Evolutionary conservation across 1,284 basidiomycete genomes (phyloP), one percentile per base, ranked within the genome.

Genomic region (Porphyrellus sp.): DNA sequence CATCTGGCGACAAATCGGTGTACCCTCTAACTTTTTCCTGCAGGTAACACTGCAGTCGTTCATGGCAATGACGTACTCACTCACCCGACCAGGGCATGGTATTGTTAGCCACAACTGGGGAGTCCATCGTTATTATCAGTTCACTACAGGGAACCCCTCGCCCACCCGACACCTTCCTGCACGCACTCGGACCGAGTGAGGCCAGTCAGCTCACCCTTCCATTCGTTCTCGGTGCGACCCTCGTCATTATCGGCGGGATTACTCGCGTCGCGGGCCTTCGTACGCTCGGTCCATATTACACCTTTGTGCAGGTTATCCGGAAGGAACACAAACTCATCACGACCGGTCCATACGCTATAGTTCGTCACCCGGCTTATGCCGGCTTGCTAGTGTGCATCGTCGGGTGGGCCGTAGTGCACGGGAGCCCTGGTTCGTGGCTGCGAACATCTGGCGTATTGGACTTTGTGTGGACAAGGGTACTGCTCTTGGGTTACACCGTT

Each of bases 341-440:
- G 8, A 40, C 16, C 2, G 62, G 62, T 2, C 60, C 58, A 3
- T 63, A 64, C 25, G 37, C 51, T 0, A 13, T 60, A 23, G 49
- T 66, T 2, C 60, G 64, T 0, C 64, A 64, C 8, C 64, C 63
- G 0, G 46, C 52, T 13, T 64, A 64, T 9, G 20, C 41, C 8
- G 53, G 53, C 4, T 4, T 53, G 18, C 8, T 51, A 1, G 20
- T 51, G 11, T 55, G 40, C 23, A 20, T 53, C 8, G 0, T 51
- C 1, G 60, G 60, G 13, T 38, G 44, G 30, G 52, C 27, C 8
- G 4, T 51, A 6, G 15, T 54, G 16, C 30, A 57, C 2, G 46
- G 47, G 2, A 42, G n/a, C 16, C 51, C 55, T 0, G 52, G 45
- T 1, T 58, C 55, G 39, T 63, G 55, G 62, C 18, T 59, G 8